Conservation (phyloP, 2,329 filamentous ascomycete species). For the Dactylellina sp. region DNA sequence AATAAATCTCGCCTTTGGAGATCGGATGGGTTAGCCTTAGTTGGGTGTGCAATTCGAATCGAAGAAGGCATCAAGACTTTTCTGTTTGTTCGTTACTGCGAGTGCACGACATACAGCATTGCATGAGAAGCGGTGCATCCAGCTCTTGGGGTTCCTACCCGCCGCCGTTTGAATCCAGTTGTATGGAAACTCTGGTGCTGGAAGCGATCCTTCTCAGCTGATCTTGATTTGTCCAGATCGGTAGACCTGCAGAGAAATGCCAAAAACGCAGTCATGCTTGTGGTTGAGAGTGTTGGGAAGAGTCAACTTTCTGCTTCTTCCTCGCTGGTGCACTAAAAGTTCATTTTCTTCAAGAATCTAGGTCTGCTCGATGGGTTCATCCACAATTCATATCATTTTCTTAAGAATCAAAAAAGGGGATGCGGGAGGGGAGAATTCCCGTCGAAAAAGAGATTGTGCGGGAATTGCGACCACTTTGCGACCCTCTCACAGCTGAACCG, state of each 20-base stretch:
- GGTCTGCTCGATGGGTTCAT: too few species aligned
- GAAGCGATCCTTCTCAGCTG: constrained; percentile 5
- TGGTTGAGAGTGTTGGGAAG: background rate
- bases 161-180: constrained; percentile 17
- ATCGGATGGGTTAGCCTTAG: constrained; percentile 21
- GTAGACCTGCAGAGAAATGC: constrained; percentile 23
- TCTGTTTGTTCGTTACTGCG: too few species aligned
- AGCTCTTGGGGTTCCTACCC: constrained; percentile 8
- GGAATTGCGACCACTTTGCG: background rate
- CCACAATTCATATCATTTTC: too few species aligned
- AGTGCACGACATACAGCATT: constrained; percentile 35
- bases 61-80: constrained; percentile 3
- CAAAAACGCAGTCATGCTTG: constrained; percentile 47
- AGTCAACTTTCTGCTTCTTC: background rate
- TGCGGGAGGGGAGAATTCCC: too few species aligned
- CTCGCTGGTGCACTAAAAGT: background rate
- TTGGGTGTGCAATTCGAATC: constrained; percentile 34
- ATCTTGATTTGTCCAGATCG: constrained; percentile 23
- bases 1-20: constrained; percentile 16
- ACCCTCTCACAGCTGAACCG: constrained; percentile 3
- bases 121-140: constrained; percentile 12
- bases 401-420: too few species aligned
- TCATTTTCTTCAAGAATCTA: constrained; percentile 1
- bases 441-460: too few species aligned
- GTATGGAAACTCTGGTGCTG: constrained; percentile 4